Evolutionary conservation across 2,329 filamentous ascomycete genomes (phyloP).

Genomic region (Dothistroma pini): DNA sequence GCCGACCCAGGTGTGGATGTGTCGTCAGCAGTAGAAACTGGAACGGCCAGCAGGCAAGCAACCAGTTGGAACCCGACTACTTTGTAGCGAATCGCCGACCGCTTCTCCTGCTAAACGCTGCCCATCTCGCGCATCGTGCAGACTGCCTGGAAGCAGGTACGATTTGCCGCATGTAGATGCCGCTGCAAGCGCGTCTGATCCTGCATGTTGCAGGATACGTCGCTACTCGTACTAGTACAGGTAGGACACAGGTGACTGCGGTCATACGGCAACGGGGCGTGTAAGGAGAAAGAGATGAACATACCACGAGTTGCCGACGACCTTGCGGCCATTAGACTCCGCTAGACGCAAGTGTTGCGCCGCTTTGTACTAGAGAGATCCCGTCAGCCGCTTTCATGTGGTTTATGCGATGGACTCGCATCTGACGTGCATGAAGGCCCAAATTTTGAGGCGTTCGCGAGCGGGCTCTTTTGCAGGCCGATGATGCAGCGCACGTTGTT

Average conservation of each 20-base stretch:
- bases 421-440: conserved; percentile 26
- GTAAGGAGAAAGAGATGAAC: conserved; percentile 36
- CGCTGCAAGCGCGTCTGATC: conserved; percentile 5
- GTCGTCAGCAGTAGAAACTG: neutral
- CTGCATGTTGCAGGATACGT: neutral
- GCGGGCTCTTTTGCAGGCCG: conserved; percentile 3
- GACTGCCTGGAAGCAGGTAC: conserved; percentile 12
- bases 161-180: conserved; percentile 1
- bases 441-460: conserved; percentile 17
- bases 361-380: conserved; percentile 60
- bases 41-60: neutral
- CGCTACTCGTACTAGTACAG: neutral
- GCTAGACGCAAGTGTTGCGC: conserved; percentile 91
- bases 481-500: neutral
- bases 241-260: neutral
- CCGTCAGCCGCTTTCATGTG: conserved; percentile 10
- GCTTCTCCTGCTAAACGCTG: neutral
- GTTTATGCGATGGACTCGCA: conserved; percentile 8
- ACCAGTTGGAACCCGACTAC: neutral
- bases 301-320: conserved; percentile 91
- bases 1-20: neutral
- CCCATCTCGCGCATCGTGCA: neutral
- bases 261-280: neutral
- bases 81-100: neutral
- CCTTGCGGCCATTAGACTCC: conserved; percentile 84